Evolutionary conservation across 2,329 filamentous ascomycete species (phyloP).

Genomic region (Trichoderma sp.): DNA sequence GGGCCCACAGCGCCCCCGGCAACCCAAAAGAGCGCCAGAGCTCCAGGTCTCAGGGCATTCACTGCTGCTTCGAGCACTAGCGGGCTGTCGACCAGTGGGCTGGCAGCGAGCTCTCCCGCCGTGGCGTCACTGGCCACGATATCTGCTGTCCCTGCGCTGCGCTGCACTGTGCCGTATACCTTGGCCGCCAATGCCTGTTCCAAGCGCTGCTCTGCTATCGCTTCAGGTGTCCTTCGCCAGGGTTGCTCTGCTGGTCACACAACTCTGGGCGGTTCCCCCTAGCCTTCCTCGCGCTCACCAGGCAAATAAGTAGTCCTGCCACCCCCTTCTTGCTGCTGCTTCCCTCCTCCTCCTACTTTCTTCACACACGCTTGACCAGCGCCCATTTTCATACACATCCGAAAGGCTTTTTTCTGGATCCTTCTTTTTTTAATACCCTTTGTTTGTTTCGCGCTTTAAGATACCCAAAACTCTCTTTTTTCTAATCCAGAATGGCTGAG

Average conservation of each 20-base stretch:
- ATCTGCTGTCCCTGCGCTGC: neutral
- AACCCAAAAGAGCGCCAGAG: conserved; percentile 14
- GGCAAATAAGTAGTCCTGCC: conserved; percentile 48
- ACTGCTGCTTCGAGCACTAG: neutral
- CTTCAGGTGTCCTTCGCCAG: neutral
- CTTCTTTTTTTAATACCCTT: conserved; percentile 45
- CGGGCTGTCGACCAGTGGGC: neutral
- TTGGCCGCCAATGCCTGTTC: neutral
- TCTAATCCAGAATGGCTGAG: conserved; percentile 67
- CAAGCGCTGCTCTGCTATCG: neutral
- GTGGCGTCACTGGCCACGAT: conserved; percentile 15
- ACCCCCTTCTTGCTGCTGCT: conserved; percentile 36
- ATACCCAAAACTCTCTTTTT: conserved; percentile 45
- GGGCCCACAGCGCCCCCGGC: conserved; percentile 19
- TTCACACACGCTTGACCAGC: conserved; percentile 39
- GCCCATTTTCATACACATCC: conserved; percentile 34
- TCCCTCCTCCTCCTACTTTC: conserved; percentile 36
- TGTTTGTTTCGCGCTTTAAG: conserved; percentile 48
- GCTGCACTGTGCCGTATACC: neutral
- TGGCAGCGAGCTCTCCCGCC: conserved; percentile 21
- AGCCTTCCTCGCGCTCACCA: conserved; percentile 22
- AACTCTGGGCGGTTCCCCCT: conserved; percentile 24
- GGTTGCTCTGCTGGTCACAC: conserved; percentile 17
- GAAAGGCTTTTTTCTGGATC: conserved; percentile 40
- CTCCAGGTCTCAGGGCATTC: conserved; percentile 21